Percentiles rank a stretch among this genome's conserved stretches.
Conservation (phyloP, 352 stramenopile genomes). For the Pythium pyrilobum region DNA sequence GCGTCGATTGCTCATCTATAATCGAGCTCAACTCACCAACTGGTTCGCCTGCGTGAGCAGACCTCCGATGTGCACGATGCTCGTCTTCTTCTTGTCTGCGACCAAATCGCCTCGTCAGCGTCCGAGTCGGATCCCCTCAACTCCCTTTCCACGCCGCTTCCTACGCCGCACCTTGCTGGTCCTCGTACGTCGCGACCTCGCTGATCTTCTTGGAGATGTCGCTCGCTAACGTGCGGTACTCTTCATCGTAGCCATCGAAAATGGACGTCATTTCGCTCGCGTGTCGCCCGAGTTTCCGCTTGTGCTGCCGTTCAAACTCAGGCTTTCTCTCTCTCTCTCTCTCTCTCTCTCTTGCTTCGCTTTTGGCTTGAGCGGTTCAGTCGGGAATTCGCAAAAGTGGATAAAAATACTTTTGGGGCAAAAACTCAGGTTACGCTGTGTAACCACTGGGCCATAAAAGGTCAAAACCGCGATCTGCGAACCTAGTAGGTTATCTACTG, state of each 20-base stretch:
- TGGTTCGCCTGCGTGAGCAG: conserved; percentile 79
- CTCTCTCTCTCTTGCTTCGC: not conserved
- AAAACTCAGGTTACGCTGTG: conserved; percentile 1
- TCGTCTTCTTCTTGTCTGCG: conserved; percentile 82
- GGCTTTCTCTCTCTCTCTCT: not conserved
- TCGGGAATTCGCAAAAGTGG: conserved; percentile 7
- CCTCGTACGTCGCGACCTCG: conserved; percentile 82
- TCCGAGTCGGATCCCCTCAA: not conserved
- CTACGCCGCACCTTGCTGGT: conserved; percentile 49
- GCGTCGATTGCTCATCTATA: not conserved
- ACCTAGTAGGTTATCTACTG: conserved; percentile 13
- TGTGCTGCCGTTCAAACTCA: no score
- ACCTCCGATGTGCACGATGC: conserved; percentile 73
- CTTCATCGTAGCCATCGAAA: conserved; percentile 87
- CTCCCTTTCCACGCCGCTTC: no score
- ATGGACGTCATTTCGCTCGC: conserved; percentile 72
- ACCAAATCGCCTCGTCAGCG: not conserved
- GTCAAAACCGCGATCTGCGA: conserved; percentile 7
- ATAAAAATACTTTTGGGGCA: conserved; percentile 10
- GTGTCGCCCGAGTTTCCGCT: not conserved
- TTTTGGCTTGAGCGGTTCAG: not conserved
- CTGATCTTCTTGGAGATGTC: conserved; percentile 89
- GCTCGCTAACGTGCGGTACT: conserved; percentile 77
- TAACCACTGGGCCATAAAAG: not conserved
- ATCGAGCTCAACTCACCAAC: conserved; percentile 34